phyloP scores from a whole-genome alignment of 345 rosid species.

The Noccaea caerulescens region DNA sequence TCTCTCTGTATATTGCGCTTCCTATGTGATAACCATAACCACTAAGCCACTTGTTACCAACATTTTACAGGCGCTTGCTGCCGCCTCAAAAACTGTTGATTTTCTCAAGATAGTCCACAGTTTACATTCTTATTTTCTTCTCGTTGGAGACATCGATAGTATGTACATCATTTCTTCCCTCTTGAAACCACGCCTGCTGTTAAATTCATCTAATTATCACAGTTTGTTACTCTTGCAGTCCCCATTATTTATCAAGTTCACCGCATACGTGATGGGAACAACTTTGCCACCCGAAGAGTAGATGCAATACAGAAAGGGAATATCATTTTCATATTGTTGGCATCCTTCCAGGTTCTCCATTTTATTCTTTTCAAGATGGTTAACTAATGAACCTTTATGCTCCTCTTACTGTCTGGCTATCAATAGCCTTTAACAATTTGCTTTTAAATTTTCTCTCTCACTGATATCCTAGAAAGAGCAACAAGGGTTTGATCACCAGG shows the following conservation, averaged over 20 bases:
- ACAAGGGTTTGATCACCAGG: slow-evolving; percentile 80
- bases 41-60: slow-evolving; percentile 13
- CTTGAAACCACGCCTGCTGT: slow-evolving; percentile 17
- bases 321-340: slow-evolving; percentile 74
- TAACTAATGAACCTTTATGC: background rate
- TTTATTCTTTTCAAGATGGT: slow-evolving; percentile 8
- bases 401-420: slow-evolving; percentile 4
- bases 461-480: slow-evolving; percentile 63
- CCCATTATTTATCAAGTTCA: slow-evolving; percentile 82
- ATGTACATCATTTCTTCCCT: slow-evolving; percentile 42
- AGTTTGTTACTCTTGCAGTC: slow-evolving; percentile 53
- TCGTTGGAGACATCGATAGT: slow-evolving; percentile 86
- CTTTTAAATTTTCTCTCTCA: slow-evolving; percentile 2
- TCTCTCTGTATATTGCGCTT: slow-evolving; percentile 1
- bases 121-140: slow-evolving; percentile 88
- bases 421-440: background rate
- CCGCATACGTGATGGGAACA: slow-evolving; percentile 90
- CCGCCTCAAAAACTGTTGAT: slow-evolving; percentile 96
- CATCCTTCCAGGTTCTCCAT: slow-evolving; percentile 83
- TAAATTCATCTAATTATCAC: slow-evolving; percentile 11
- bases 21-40: background rate
- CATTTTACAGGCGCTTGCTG: slow-evolving; percentile 83
- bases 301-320: slow-evolving; percentile 92
- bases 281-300: slow-evolving; percentile 89
- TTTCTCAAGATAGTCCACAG: slow-evolving; percentile 88